Conservation (phyloP, 345 rosid genomes). For the Dimocarpus longan region DNA sequence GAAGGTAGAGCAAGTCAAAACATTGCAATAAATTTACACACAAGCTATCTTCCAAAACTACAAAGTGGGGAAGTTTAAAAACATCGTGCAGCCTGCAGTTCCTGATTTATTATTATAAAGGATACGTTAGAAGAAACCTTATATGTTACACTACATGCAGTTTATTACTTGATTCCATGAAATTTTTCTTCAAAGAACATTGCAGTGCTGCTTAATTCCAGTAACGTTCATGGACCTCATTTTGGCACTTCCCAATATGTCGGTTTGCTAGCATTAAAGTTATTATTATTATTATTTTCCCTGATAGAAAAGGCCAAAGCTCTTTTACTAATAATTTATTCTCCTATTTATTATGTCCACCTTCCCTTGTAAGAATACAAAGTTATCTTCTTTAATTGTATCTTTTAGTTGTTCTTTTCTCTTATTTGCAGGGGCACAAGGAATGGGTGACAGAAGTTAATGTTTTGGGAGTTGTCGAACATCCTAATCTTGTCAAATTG, state of each 20-base stretch:
- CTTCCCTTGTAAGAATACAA: not conserved
- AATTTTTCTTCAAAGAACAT: not conserved
- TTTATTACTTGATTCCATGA: not conserved
- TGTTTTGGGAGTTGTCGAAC: slow-evolving; percentile 92
- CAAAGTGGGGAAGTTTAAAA: not conserved
- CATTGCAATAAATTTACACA: not conserved
- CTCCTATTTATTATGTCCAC: not conserved
- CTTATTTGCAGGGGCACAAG: slow-evolving; percentile 75
- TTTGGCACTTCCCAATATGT: not conserved
- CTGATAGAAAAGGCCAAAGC: not conserved
- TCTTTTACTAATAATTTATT: not conserved
- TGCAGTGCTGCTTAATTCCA: not conserved
- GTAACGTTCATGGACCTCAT: not conserved
- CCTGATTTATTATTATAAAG: not conserved
- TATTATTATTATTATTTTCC: not conserved
- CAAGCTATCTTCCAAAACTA: not conserved
- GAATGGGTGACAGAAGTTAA: slow-evolving; percentile 98
- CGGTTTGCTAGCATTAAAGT: not conserved
- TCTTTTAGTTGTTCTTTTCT: slow-evolving; percentile 1
- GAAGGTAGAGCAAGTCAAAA: not conserved
- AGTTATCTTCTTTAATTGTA: not conserved
- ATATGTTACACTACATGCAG: not conserved
- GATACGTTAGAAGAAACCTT: not conserved
- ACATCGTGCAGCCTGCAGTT: not conserved
- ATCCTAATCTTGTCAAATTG: slow-evolving; percentile 87